Percentiles rank a stretch among this genome's conserved stretches.
These are phyloP conservation scores for Carex scoparia DNA, from an alignment of 176 grass and related monocot species.

Conservation along the genomic window DNA sequence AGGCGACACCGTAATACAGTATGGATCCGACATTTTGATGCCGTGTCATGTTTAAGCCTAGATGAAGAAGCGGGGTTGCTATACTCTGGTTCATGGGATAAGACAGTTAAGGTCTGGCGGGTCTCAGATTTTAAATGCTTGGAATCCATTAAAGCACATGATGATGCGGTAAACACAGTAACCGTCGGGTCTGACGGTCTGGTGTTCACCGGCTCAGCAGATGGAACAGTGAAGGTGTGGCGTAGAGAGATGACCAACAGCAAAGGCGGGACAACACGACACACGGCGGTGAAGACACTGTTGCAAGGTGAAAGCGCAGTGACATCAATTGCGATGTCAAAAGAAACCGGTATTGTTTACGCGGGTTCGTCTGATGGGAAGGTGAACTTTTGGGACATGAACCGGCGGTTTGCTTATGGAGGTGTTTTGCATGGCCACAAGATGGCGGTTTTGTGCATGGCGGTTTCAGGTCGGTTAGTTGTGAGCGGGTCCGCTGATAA, in stretches of 20 bases:
- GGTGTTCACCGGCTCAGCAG: conserved; percentile 69
- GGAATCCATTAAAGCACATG: conserved; percentile 57
- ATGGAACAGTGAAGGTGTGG: conserved; percentile 79
- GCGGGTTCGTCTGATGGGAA: conserved; percentile 57
- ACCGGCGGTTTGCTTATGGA: conserved; percentile 27
- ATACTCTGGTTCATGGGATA: conserved; percentile 84
- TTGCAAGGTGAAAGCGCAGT: conserved; percentile 46
- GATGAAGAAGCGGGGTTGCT: conserved; percentile 56
- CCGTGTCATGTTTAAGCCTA: conserved; percentile 59
- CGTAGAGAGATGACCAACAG: conserved; percentile 16
- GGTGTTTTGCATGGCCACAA: conserved; percentile 40
- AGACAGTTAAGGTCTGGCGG: conserved; percentile 76
- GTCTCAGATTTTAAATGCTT: conserved; percentile 66
- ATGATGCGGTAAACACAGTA: conserved; percentile 73
- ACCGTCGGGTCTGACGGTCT: conserved; percentile 45
- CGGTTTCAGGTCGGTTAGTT: conserved; percentile 37
- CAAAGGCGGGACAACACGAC: conserved; percentile 9
- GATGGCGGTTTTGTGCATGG: conserved; percentile 68
- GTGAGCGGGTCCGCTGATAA: conserved; percentile 71
- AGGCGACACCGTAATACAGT: conserved; percentile 28
- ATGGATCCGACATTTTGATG: conserved; percentile 72
- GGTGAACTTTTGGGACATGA: conserved; percentile 44
- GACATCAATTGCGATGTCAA: conserved; percentile 44
- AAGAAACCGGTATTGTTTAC: conserved; percentile 42
- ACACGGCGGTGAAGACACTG: conserved; percentile 39